Evolutionary conservation across 805 yeast genomes (phyloP).

Genomic region (Yueomyces sp.): DNA sequence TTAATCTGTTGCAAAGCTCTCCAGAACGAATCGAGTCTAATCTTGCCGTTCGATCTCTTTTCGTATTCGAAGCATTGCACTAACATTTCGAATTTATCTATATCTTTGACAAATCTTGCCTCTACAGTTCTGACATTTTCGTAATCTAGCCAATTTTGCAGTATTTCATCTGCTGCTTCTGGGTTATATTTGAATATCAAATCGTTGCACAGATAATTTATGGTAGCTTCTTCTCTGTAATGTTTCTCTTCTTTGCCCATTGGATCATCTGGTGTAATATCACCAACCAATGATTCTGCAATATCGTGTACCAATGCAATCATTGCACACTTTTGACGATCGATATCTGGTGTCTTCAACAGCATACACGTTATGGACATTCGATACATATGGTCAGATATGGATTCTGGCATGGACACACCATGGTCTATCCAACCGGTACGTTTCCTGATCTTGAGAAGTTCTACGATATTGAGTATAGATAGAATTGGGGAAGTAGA

Average conservation of each 20-base stretch:
- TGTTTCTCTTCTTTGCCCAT: slow-evolving; percentile 73
- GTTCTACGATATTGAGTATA: slow-evolving; percentile 51
- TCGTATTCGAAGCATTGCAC: slow-evolving; percentile 80
- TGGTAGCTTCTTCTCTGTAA: slow-evolving; percentile 63
- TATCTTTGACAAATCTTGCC: slow-evolving; percentile 84
- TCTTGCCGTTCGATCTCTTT: slow-evolving; percentile 38
- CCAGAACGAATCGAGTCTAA: slow-evolving; percentile 56
- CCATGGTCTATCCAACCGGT: slow-evolving; percentile 87
- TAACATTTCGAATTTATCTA: slow-evolving; percentile 82
- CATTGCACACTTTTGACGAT: slow-evolving; percentile 59
- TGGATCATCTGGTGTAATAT: slow-evolving; percentile 72
- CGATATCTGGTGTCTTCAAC: slow-evolving; percentile 37
- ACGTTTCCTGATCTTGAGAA: slow-evolving; percentile 66
- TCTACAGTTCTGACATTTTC: slow-evolving; percentile 73
- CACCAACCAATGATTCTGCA: slow-evolving; percentile 91
- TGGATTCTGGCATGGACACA: slow-evolving; percentile 38
- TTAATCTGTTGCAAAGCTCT: slow-evolving; percentile 47
- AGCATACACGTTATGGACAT: slow-evolving; percentile 77
- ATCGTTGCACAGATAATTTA: slow-evolving; percentile 44
- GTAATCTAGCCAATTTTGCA: slow-evolving; percentile 74
- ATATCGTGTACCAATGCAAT: slow-evolving; percentile 88
- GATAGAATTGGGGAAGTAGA: slow-evolving; percentile 19
- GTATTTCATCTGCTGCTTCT: slow-evolving; percentile 47
- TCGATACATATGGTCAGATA: slow-evolving; percentile 92
- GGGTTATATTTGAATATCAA: slow-evolving; percentile 54